phyloP scores from a whole-genome alignment of 495 filamentous ascomycete genomes.

The Daldinia grandis region DNA sequence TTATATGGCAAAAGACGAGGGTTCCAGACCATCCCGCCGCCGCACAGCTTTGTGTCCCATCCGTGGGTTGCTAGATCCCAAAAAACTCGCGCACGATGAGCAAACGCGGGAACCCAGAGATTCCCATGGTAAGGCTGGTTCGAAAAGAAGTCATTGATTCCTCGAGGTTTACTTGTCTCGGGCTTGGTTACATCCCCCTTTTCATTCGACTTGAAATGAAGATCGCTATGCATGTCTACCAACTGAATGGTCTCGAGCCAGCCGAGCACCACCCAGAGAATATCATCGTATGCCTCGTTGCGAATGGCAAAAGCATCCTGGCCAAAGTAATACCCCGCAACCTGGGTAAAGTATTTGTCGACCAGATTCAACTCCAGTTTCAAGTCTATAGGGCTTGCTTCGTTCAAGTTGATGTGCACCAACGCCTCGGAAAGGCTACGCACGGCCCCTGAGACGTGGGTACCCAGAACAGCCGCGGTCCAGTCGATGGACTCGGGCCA shows the following conservation, averaged over 20 bases:
- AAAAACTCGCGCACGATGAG: conserved; percentile 87
- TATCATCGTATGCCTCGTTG: conserved; percentile 90
- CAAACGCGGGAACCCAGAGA: conserved; percentile 79
- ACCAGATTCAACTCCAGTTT: conserved; percentile 74
- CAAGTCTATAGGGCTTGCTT: conserved; percentile 45
- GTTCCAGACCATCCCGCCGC: conserved; percentile 94
- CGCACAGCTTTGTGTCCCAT: conserved; percentile 85
- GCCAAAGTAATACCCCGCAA: conserved; percentile 81
- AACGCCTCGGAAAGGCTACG: conserved; percentile 64
- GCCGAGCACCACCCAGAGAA: conserved; percentile 94
- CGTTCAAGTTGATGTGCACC: conserved; percentile 26
- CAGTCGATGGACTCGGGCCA: conserved; percentile 94
- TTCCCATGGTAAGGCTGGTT: conserved; percentile 72
- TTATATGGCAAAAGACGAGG: conserved; percentile 87
- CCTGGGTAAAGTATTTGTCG: conserved; percentile 82
- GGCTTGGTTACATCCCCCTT: conserved; percentile 1
- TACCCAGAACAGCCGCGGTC: conserved; percentile 88
- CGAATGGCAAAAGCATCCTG: conserved; percentile 81
- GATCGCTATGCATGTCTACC: conserved; percentile 64
- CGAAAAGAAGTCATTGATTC: conserved; percentile 22
- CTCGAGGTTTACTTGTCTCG: conserved; percentile 10
- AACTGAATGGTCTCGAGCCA: conserved; percentile 89
- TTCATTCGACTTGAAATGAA: conserved; percentile 34
- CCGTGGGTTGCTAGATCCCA: conserved; percentile 81
- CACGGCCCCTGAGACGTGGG: conserved; percentile 76